Conservation (phyloP, 2,329 filamentous ascomycete species). For the Thelonectria rubi region DNA sequence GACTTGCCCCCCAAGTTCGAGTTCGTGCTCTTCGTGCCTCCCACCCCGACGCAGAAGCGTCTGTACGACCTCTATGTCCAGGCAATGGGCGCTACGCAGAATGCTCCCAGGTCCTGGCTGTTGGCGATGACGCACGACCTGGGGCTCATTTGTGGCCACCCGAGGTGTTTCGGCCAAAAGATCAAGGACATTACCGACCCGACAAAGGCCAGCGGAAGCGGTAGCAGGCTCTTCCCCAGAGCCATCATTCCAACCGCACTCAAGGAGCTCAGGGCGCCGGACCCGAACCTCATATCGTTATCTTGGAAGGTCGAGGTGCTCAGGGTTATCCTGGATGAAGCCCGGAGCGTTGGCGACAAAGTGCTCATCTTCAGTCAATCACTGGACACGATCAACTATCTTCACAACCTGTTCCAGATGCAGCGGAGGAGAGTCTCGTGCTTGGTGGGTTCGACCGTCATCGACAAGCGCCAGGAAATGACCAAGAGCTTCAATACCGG, state of each 20-base stretch:
- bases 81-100: constrained; percentile 20
- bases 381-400: constrained; percentile 73
- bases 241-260: constrained; percentile 43
- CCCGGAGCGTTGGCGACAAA: constrained; percentile 71
- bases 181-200: constrained; percentile 30
- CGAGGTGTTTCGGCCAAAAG: constrained; percentile 55
- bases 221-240: constrained; percentile 36
- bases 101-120: constrained; percentile 31
- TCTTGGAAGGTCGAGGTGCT: constrained; percentile 77
- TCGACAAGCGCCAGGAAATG: constrained; percentile 66
- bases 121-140: constrained; percentile 54
- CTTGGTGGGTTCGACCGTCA: constrained; percentile 73
- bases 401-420: constrained; percentile 64
- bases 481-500: constrained; percentile 75
- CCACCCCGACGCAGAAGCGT: constrained; percentile 70
- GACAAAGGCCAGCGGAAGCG: constrained; percentile 13
- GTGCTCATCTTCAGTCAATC: constrained; percentile 84
- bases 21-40: constrained; percentile 78
- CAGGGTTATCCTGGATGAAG: constrained; percentile 73
- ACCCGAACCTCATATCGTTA: constrained; percentile 56
- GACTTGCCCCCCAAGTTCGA: constrained; percentile 80
- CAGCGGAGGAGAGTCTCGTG: constrained; percentile 61
- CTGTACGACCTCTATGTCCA: constrained; percentile 66
- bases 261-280: constrained; percentile 50
- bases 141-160: constrained; percentile 62